Conservation (phyloP, 2,329 filamentous ascomycete species). For the Cylindrodendrum hubeiense region DNA sequence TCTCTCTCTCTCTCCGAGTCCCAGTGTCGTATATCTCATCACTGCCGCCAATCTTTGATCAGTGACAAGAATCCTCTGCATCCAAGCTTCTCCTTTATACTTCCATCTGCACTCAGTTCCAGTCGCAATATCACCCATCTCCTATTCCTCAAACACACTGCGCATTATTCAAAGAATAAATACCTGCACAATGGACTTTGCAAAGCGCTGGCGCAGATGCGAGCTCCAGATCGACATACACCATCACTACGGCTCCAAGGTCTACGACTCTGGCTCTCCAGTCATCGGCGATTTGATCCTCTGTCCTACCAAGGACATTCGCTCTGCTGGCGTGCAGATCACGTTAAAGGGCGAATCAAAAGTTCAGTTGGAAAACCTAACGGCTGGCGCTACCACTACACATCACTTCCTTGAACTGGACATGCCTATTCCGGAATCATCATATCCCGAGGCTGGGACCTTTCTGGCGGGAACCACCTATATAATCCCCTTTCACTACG, state of each 20-base stretch:
- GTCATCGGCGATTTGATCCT: not conserved
- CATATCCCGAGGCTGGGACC: not conserved
- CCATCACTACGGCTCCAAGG: constrained; percentile 12
- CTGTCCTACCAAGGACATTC: not conserved
- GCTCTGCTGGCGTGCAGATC: not conserved
- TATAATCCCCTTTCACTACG: not conserved
- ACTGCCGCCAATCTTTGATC: not conserved
- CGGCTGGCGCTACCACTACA: not conserved
- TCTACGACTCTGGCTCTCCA: constrained; percentile 2
- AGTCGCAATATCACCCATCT: not conserved
- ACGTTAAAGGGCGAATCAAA: not conserved
- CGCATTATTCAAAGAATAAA: not conserved
- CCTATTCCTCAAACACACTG: not conserved
- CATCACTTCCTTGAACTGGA: not conserved
- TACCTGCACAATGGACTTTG: not conserved
- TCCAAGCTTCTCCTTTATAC: not conserved
- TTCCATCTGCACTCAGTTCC: not conserved
- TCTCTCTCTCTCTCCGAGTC: not conserved
- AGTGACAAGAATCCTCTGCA: not conserved
- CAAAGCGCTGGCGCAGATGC: not conserved
- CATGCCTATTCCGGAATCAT: not conserved
- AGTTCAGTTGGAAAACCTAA: not conserved
- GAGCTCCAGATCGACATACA: not conserved
- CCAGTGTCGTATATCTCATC: not conserved
- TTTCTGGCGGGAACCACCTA: not conserved